A percentile compares a stretch with the other conserved stretches of the same genome.
These are phyloP conservation scores for Rhizophlyctis rosea DNA, from an alignment of 192 early-diverging fungal genomes.

Conservation along the genomic window DNA sequence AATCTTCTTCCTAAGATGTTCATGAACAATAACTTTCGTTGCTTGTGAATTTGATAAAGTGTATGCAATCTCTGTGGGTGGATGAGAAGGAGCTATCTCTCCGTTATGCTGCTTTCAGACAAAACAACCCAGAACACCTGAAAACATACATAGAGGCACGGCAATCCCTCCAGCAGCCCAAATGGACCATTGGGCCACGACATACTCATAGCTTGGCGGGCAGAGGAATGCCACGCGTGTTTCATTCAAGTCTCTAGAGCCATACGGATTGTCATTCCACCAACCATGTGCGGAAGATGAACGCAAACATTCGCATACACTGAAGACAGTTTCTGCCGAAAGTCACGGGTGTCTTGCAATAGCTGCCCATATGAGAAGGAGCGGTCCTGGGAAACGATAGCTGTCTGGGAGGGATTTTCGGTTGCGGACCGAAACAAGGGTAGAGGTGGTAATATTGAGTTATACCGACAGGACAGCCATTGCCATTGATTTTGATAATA, in stretches of 20 bases:
- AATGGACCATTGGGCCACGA: conserved; percentile 25
- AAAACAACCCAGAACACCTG: conserved; percentile 53
- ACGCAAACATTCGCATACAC: neutral
- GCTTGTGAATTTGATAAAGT: conserved; percentile 66
- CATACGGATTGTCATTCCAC: no score
- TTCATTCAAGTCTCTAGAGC: no score
- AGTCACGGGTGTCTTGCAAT: no score
- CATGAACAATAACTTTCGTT: conserved; percentile 60
- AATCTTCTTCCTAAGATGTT: no score
- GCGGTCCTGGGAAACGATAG: conserved; percentile 2
- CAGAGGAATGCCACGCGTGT: conserved; percentile 35
- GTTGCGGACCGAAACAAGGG: neutral
- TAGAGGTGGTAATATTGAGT: conserved; percentile 3
- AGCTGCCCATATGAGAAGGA: conserved; percentile 7
- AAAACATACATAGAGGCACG: conserved; percentile 73
- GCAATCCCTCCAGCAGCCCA: conserved; percentile 80
- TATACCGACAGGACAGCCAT: no score
- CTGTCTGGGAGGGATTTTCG: neutral
- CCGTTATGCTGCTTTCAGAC: conserved; percentile 55
- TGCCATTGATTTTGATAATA: no score
- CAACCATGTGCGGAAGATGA: no score
- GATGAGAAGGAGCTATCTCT: conserved; percentile 60
- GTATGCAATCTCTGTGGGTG: conserved; percentile 72
- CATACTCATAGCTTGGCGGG: conserved; percentile 32
- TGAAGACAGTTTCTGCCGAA: no score